Conservation (phyloP, 768 basidiomycete genomes). For the Lyophyllum atratum region DNA sequence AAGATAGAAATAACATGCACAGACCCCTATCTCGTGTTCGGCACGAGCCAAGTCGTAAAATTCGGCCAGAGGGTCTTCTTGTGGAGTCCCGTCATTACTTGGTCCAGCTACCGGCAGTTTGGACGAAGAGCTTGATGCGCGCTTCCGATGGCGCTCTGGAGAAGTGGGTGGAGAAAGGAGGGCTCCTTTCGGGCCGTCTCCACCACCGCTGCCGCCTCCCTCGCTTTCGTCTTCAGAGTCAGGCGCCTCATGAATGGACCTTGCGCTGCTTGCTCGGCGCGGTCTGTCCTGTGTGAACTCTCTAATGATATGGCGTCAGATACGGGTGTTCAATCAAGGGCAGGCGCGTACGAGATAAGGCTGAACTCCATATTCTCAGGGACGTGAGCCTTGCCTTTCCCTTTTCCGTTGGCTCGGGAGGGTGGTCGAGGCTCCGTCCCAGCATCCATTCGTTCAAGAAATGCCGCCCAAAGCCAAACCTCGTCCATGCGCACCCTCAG, state of each 20-base stretch:
- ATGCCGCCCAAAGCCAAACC: conserved; percentile 49
- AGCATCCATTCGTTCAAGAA: conserved; percentile 47
- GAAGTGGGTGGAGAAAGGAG: conserved; percentile 16
- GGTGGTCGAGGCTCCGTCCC: conserved; percentile 28
- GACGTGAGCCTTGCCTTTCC: conserved; percentile 15
- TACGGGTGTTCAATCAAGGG: not conserved
- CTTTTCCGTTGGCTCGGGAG: conserved; percentile 26
- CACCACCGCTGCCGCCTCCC: not conserved
- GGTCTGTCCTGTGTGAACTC: conserved; percentile 36
- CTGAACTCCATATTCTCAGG: conserved; percentile 36
- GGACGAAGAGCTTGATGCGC: conserved; percentile 9
- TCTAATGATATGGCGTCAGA: conserved; percentile 23
- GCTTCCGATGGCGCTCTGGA: conserved; percentile 3
- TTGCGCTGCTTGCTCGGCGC: conserved; percentile 5
- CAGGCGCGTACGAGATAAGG: conserved; percentile 46
- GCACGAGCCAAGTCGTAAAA: conserved; percentile 63
- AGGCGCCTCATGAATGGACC: not conserved
- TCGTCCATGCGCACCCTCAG: conserved; percentile 34
- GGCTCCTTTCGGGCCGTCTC: not conserved
- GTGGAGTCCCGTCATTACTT: not conserved
- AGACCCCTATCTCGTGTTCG: conserved; percentile 45
- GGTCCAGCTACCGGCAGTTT: not conserved
- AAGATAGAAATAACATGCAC: conserved; percentile 15
- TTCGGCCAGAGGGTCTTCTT: conserved; percentile 60
- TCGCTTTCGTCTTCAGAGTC: conserved; percentile 19